phyloP scores from a whole-genome alignment of 2,329 filamentous ascomycete species.

The Penicillium sp. region DNA sequence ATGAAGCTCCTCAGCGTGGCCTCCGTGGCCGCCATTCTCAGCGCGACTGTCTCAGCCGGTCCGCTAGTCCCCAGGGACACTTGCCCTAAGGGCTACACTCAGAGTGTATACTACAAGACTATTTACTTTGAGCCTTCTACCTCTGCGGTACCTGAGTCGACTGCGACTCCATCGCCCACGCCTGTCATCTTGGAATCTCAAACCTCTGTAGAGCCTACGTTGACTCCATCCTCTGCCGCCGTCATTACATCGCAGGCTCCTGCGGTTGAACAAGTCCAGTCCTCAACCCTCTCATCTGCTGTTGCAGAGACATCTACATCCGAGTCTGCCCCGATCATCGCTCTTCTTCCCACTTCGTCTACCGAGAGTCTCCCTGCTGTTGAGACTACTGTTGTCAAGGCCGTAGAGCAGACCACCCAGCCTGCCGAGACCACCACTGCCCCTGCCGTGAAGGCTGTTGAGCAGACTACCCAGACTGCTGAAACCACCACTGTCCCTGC shows the following conservation, averaged over 20 bases:
- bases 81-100: conserved; percentile 31
- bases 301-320: conserved; percentile 4
- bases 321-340: conserved; percentile 1
- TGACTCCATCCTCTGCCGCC: conserved; percentile 7
- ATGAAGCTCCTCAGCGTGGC: conserved; percentile 32
- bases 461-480: conserved; percentile 1
- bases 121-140: conserved; percentile 22
- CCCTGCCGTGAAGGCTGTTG: not conserved
- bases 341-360: conserved; percentile 1
- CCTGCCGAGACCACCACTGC: conserved; percentile 1
- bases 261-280: not conserved
- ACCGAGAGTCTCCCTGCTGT: not conserved
- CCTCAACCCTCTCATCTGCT: conserved; percentile 3
- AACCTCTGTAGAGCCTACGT: conserved; percentile 11
- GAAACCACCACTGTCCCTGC: conserved; percentile 3
- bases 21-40: conserved; percentile 27
- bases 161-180: conserved; percentile 12
- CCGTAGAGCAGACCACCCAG: not conserved
- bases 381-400: not conserved
- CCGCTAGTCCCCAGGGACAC: conserved; percentile 17
- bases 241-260: conserved; percentile 4
- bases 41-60: conserved; percentile 28
- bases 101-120: conserved; percentile 30
- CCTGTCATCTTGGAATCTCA: conserved; percentile 3
- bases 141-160: conserved; percentile 11